Evolutionary conservation across 257 asterid species (phyloP).

Genomic region (Capsicum pubescens): DNA sequence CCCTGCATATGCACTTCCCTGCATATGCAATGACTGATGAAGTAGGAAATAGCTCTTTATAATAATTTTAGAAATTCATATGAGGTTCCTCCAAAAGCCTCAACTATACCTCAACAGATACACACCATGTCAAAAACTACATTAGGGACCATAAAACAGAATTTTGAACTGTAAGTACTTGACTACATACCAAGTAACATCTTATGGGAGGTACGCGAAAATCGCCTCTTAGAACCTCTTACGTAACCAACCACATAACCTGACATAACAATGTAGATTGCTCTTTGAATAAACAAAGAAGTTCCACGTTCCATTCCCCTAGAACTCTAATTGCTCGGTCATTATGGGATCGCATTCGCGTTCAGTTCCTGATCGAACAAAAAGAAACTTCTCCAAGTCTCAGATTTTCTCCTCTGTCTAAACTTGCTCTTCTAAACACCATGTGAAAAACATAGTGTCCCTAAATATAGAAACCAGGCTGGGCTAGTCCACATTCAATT

Average conservation of each 20-base stretch:
- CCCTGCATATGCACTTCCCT: too few relatives aligned
- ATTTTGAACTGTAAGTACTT: not conserved
- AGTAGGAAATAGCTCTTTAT: slow-evolving; percentile 20
- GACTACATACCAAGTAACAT: not conserved
- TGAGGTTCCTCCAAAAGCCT: slow-evolving; percentile 9
- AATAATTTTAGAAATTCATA: not conserved
- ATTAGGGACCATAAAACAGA: not conserved
- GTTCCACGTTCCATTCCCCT: not conserved
- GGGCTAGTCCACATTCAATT: not conserved
- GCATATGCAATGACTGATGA: not conserved
- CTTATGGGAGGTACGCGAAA: not conserved
- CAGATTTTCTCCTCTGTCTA: not conserved
- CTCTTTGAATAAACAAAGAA: not conserved
- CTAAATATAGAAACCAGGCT: not conserved
- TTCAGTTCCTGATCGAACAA: slow-evolving; percentile 4
- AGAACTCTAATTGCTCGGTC: not conserved
- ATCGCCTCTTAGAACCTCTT: not conserved
- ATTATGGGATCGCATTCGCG: not conserved
- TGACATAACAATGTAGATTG: not conserved
- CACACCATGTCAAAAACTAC: not conserved
- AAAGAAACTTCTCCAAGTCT: not conserved
- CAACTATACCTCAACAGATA: not conserved
- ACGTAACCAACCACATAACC: not conserved
- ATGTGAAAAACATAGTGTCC: not conserved
- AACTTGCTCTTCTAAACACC: not conserved